Evolutionary conservation across 768 basidiomycete species (phyloP), one percentile per base, ranked within the genome.

Genomic region (Gymnopilus junonius): DNA sequence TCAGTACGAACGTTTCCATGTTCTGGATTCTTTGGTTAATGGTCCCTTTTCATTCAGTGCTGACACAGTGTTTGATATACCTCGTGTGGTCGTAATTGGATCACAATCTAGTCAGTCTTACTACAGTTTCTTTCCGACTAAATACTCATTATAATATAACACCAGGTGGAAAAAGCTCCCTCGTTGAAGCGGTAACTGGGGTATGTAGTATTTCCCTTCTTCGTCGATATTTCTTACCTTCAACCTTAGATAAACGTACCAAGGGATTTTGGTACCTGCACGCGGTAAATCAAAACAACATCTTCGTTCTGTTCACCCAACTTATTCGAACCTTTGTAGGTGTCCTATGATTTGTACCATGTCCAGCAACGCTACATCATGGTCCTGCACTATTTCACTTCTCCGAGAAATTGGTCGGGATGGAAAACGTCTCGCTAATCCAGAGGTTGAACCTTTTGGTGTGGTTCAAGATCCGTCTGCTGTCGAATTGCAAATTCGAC

Each of bases 281-380:
- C 48, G 15, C 11, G 29, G 48, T 51, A n/a, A 2, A n/a, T 29
- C 11, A 10, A 3, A n/a, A 15, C 14, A 8, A 29, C 12, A 32
- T 32, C 17, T 15, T 32, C 29, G 11, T 50, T 17, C 17, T 15
- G 17, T 14, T 51, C 12, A 46, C 15, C 7, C n/a, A 8, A 12
- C 4, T 23, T 11, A 34, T 29, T 32, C 20, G 15, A 27, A 3
- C n/a, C 8, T 56, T 21, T 55, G 15, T 40, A 84, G 84, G 46
- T 85, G 84, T 55, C 85, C 84, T 0, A 83, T 83, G 80, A 80
- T 84, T 61, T 84, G 82, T 56, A 77, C 79, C 0, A 80, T 85
- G 79, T 79, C 80, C 1, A 78, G 77, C 43, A 70, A 68, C 10
- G 66, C 75, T 3, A 67, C 63, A 0, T 55, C 76, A 0, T 86